These are phyloP conservation scores for Epichloe hybrida DNA, from an alignment of 2,329 filamentous ascomycete genomes.

Conservation along the genomic window DNA sequence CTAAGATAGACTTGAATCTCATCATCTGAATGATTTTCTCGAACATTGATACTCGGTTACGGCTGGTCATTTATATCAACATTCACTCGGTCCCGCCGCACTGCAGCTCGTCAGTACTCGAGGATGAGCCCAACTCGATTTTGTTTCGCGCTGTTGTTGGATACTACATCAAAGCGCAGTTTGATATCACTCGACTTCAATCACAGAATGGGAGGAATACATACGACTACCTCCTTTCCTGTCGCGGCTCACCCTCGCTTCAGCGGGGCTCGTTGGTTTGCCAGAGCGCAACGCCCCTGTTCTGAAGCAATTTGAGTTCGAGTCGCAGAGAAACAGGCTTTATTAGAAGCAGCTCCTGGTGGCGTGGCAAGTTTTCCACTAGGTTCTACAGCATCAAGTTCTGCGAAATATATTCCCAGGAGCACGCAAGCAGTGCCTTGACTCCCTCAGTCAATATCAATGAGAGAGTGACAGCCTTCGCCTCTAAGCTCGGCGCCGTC, in stretches of 20 bases:
- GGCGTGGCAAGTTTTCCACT: not conserved
- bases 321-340: conserved; percentile 5
- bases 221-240: not conserved
- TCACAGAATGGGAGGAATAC: not conserved
- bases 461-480: no score
- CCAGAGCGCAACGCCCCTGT: not conserved
- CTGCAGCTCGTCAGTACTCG: not conserved
- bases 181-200: not conserved
- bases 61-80: not conserved
- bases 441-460: no score
- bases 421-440: no score
- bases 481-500: no score
- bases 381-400: not conserved
- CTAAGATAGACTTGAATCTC: conserved; percentile 8
- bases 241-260: not conserved
- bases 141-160: not conserved
- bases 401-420: no score
- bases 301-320: not conserved
- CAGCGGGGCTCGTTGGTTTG: not conserved
- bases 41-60: not conserved
- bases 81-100: not conserved
- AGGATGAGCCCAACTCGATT: not conserved
- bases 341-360: conserved; percentile 5
- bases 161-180: not conserved
- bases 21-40: not conserved